Conservation (phyloP, 2,329 filamentous ascomycete genomes). For the Pseudocercospora cruenta region DNA sequence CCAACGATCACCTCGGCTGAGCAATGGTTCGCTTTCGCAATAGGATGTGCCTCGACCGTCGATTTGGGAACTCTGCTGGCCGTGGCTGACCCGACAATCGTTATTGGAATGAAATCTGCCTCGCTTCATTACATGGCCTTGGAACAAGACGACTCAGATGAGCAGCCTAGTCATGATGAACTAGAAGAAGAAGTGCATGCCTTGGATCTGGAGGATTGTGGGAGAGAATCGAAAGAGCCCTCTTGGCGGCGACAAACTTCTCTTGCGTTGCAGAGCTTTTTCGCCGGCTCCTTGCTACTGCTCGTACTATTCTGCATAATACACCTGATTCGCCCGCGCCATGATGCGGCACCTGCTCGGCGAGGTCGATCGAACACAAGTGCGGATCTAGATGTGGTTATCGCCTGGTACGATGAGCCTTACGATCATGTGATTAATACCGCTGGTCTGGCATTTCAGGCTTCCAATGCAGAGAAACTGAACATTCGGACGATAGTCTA, state of each 20-base stretch:
- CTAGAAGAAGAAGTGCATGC: not conserved
- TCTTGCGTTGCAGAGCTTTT: not conserved
- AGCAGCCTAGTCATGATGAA: not conserved
- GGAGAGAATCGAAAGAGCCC: not conserved
- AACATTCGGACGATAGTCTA: conserved; percentile 20
- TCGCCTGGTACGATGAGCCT: conserved; percentile 23
- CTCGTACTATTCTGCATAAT: not conserved
- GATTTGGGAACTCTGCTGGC: not conserved
- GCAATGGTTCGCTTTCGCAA: not conserved
- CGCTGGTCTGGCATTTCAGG: conserved; percentile 13
- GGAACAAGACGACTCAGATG: not conserved
- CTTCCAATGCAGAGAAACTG: conserved; percentile 5
- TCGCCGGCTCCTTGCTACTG: not conserved
- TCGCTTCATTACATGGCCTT: not conserved
- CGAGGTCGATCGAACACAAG: not conserved
- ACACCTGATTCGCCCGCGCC: not conserved
- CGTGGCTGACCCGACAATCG: too few species aligned
- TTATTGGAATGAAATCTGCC: not conserved
- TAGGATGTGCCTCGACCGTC: not conserved
- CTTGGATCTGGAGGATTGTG: not conserved
- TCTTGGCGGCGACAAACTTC: not conserved
- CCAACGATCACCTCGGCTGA: not conserved
- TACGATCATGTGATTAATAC: conserved; percentile 12
- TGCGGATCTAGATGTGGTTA: conserved; percentile 22
- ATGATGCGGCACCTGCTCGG: not conserved